Evolutionary conservation across 1,284 basidiomycete species (phyloP).

Genomic region (Sanghuangporus sanghuang): DNA sequence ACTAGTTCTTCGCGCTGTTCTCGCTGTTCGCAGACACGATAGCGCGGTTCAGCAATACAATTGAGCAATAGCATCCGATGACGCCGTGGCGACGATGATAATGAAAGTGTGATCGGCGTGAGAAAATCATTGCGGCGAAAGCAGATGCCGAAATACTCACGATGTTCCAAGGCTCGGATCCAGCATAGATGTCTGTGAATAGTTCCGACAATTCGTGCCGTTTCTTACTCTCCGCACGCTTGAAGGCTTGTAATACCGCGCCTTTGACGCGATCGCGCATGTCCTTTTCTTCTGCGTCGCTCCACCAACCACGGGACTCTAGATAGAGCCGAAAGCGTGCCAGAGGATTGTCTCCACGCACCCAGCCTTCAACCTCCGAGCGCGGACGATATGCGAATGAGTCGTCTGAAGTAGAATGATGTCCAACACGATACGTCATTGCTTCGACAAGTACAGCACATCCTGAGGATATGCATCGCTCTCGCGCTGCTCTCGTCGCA

Average conservation of each 20-base stretch:
- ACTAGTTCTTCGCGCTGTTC: slow-evolving; percentile 83
- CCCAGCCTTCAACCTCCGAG: slow-evolving; percentile 83
- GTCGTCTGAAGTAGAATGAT: slow-evolving; percentile 94
- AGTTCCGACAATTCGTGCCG: slow-evolving; percentile 71
- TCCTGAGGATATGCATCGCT: slow-evolving; percentile 72
- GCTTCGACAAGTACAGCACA: slow-evolving; percentile 87
- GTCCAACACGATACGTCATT: slow-evolving; percentile 93
- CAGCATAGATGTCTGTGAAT: slow-evolving; percentile 86
- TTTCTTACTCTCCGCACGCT: slow-evolving; percentile 68
- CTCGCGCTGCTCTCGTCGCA: slow-evolving; percentile 78
- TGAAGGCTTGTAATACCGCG: slow-evolving; percentile 76
- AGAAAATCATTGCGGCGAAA: background rate
- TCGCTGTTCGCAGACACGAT: slow-evolving; percentile 38
- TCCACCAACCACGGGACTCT: slow-evolving; percentile 86
- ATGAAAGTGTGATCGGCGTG: background rate
- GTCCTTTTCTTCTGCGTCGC: slow-evolving; percentile 66
- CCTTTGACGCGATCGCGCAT: slow-evolving; percentile 66
- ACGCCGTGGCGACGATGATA: background rate
- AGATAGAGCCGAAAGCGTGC: slow-evolving; percentile 81
- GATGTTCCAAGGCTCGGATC: slow-evolving; percentile 80
- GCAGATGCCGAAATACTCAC: slow-evolving; percentile 42
- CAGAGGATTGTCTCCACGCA: slow-evolving; percentile 86
- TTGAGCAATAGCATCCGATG: slow-evolving; percentile 5
- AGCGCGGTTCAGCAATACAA: background rate
- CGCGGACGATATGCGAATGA: slow-evolving; percentile 86